Evolutionary conservation across 2,329 filamentous ascomycete genomes (phyloP).

Genomic region (Thermomyces lanuginosus): DNA sequence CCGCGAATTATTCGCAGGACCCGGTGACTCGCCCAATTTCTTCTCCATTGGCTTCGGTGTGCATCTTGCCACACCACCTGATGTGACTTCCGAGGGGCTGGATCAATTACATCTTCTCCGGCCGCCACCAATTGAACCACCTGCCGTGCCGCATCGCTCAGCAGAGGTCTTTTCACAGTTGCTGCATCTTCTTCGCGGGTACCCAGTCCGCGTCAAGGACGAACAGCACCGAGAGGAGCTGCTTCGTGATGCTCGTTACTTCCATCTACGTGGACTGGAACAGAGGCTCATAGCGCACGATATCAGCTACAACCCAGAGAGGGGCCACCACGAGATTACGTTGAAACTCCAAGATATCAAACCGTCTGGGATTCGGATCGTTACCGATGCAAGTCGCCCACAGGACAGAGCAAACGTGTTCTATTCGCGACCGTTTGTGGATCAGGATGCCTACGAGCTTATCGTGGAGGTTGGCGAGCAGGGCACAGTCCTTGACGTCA

Average conservation of each 20-base stretch:
- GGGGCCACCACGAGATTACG: conserved; percentile 55
- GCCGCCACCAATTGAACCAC: conserved; percentile 71
- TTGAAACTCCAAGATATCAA: conserved; percentile 75
- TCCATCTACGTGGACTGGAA: conserved; percentile 80
- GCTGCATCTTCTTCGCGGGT: conserved; percentile 66
- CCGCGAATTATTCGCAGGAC: conserved; percentile 66
- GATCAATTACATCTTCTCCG: conserved; percentile 63
- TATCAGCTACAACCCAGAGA: conserved; percentile 57
- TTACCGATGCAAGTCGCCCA: conserved; percentile 27
- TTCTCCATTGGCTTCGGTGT: conserved; percentile 80
- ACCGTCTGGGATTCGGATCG: conserved; percentile 62
- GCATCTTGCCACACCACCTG: conserved; percentile 65
- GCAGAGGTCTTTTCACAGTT: conserved; percentile 75
- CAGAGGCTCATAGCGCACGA: conserved; percentile 67
- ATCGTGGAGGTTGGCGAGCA: conserved; percentile 65
- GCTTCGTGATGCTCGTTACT: conserved; percentile 76
- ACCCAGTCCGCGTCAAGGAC: conserved; percentile 59
- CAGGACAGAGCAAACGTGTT: conserved; percentile 33
- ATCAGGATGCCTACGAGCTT: conserved; percentile 55
- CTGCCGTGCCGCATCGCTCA: conserved; percentile 61
- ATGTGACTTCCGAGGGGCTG: conserved; percentile 76
- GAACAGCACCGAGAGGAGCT: conserved; percentile 63
- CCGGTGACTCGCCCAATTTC: conserved; percentile 88
- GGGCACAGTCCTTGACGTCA: conserved; percentile 41
- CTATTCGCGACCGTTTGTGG: conserved; percentile 75